phyloP scores from a whole-genome alignment of 768 basidiomycete species.

The Termitomyces sp. region DNA sequence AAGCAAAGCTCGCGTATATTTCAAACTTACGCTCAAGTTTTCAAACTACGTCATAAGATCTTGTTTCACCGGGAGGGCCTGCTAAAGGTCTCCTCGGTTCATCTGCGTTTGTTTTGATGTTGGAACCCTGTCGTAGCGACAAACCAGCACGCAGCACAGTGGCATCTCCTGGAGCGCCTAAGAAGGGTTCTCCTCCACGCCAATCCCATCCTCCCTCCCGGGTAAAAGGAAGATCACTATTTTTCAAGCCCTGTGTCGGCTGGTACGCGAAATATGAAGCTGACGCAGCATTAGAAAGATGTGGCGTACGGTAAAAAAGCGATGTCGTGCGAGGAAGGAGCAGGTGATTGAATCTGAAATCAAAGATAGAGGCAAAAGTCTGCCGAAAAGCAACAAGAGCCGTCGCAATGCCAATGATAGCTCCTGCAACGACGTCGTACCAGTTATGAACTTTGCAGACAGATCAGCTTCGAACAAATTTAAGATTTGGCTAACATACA shows the following conservation, averaged over 20 bases:
- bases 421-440: conserved; percentile 56
- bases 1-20: neutral
- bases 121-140: neutral
- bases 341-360: conserved; percentile 58
- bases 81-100: neutral
- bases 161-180: conserved; percentile 43
- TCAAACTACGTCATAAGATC: neutral
- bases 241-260: conserved; percentile 21
- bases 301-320: conserved; percentile 34
- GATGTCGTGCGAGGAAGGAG: conserved; percentile 50
- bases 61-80: neutral
- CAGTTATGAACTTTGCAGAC: conserved; percentile 42
- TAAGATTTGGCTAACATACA: conserved; percentile 26
- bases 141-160: conserved; percentile 19
- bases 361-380: conserved; percentile 52
- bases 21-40: neutral
- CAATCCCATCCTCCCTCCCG: conserved; percentile 44
- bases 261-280: conserved; percentile 34
- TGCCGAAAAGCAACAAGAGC: conserved; percentile 52
- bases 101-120: neutral
- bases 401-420: conserved; percentile 41
- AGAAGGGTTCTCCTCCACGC: conserved; percentile 29
- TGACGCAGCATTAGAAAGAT: conserved; percentile 15
- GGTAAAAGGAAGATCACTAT: conserved; percentile 36
- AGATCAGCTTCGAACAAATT: neutral